These are phyloP conservation scores for Neonectria magnoliae DNA, from an alignment of 2,329 filamentous ascomycete species.

Conservation along the genomic window DNA sequence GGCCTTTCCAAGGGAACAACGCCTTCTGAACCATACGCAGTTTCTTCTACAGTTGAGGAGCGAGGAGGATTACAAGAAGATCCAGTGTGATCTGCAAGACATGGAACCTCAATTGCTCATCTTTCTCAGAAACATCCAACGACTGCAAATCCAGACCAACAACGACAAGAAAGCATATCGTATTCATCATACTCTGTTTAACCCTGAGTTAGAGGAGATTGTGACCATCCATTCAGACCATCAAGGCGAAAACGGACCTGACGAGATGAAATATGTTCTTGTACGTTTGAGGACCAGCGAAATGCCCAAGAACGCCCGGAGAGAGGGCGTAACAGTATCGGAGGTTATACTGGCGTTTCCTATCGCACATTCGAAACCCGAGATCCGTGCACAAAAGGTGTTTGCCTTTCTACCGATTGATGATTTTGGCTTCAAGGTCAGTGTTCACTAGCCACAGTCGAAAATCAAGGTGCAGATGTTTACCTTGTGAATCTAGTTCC, in stretches of 20 bases:
- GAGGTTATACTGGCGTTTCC: constrained; percentile 18
- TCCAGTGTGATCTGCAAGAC: constrained; percentile 29
- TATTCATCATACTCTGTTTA: background rate
- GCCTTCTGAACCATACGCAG: constrained; percentile 1
- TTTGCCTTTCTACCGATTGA: constrained; percentile 42
- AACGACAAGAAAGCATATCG: background rate
- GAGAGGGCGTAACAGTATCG: background rate
- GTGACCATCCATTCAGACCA: too few species aligned
- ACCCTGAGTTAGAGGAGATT: too few species aligned
- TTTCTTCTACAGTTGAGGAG: background rate
- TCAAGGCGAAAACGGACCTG: too few species aligned
- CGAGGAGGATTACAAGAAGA: constrained; percentile 24
- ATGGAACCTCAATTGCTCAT: constrained; percentile 43
- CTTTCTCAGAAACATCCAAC: constrained; percentile 44
- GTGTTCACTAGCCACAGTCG: background rate
- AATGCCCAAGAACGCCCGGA: background rate
- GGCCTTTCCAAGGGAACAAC: constrained; percentile 36
- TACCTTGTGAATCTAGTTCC: constrained; percentile 28
- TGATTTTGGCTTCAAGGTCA: constrained; percentile 27
- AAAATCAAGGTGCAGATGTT: constrained; percentile 10
- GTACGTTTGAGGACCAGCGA: background rate
- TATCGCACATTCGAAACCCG: background rate
- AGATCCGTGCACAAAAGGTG: constrained; percentile 26
- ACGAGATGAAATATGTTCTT: too few species aligned
- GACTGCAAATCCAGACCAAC: constrained; percentile 23